Evolutionary conservation across 257 asterid species (phyloP), one percentile per base, ranked within the genome.

Genomic region (Euphrasia confusa): DNA sequence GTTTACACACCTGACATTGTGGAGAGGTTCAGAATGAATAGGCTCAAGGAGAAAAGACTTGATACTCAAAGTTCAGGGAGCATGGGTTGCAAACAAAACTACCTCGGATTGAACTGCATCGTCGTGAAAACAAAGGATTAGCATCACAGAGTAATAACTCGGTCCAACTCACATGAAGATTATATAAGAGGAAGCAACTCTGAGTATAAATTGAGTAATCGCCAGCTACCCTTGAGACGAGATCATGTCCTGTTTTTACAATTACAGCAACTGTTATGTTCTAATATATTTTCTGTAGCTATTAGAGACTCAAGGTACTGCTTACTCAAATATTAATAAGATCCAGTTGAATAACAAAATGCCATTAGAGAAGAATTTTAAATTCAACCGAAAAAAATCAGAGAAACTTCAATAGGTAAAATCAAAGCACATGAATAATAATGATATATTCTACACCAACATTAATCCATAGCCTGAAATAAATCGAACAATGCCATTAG

Each of bases 1-100:
- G 54, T 70, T 50, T 40, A 53, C 78, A 40, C 68, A 87, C 96
- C 96, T 76, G 95, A 83, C 96, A 85, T 90, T 72, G 72, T 71
- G 49, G 67, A 74, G 71, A 61, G 77, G 71, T 68, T 61, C 71
- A 60, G 68, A 74, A 64, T 64, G 68, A 56, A 14, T 54, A 67
- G 72, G 67, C 68, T 69, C 35, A 54, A 62, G 73, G 67, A 58
- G 57, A 70, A 72, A 56, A 39, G 28, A 64, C 33, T 67, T 58
- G 58, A 72, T 64, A 69, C 72, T 75, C 72, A 63, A 58, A 67
- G 70, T 58, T 70, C 72, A 60, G 54, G 65, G 58, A 10, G 69
- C 61, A 63, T 10, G 18, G 64, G 48, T 76, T 56, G 67, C 65
- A 12, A 64, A 61, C 57, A 54, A 47, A 62, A 64, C 65, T 69